A percentile compares a stretch with the other conserved stretches of the same genome.
Evolutionary conservation across 179 eudicot genomes (phyloP).

Genomic region (Patellifolia procumbens): DNA sequence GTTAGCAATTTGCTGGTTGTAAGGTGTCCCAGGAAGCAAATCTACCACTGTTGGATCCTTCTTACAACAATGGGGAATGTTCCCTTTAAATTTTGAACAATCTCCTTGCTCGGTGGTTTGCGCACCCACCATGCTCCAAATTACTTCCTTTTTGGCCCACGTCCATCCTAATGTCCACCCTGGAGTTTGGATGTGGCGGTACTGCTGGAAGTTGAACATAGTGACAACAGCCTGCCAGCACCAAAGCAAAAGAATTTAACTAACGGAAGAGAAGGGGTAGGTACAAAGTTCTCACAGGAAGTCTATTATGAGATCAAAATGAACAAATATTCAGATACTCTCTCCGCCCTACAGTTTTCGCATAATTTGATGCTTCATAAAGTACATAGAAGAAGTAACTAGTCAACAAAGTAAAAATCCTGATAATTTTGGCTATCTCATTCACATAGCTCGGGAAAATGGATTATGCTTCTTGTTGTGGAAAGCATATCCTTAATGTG

Average conservation of each 20-base stretch:
- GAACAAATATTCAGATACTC: not conserved
- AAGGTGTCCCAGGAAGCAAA: constrained; percentile 49
- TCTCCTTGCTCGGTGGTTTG: constrained; percentile 52
- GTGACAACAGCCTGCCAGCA: constrained; percentile 42
- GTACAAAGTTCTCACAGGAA: not conserved
- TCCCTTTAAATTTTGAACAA: constrained; percentile 45
- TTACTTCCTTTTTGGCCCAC: constrained; percentile 49
- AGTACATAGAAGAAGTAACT: not conserved
- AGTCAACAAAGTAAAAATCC: not conserved
- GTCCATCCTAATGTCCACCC: constrained; percentile 49
- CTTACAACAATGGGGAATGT: constrained; percentile 48
- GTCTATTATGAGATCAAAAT: not conserved
- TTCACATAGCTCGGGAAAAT: not conserved
- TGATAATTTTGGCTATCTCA: not conserved
- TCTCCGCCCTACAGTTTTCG: not conserved
- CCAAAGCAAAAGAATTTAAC: not conserved
- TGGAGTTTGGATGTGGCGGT: constrained; percentile 49
- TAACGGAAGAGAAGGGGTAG: too few species aligned
- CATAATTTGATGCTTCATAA: not conserved
- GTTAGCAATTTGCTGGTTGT: constrained; percentile 47
- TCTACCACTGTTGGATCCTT: constrained; percentile 43
- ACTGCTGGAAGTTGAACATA: constrained; percentile 45
- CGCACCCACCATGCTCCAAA: constrained; percentile 49
- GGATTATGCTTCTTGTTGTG: not conserved
- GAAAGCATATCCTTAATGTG: not conserved